Percentiles rank a stretch among this genome's conserved stretches.
These are phyloP conservation scores for Suhomyces faveliae DNA, from an alignment of 805 yeast species.

Conservation along the genomic window DNA sequence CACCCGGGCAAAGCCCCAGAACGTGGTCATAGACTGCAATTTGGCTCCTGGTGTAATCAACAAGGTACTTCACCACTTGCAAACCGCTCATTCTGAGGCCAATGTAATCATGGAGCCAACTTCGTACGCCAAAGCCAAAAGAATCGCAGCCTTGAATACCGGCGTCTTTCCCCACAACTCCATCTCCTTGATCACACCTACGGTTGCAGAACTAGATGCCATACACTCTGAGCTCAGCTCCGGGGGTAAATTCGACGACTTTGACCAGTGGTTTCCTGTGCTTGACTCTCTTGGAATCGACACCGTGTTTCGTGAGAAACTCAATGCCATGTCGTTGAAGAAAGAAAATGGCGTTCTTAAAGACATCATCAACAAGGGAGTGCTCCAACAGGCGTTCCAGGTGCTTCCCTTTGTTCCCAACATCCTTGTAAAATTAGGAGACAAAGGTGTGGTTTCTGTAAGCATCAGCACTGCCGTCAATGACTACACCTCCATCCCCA, in stretches of 20 bases:
- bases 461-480: slow-evolving; percentile 33
- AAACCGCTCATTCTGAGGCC: slow-evolving; percentile 14
- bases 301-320: slow-evolving; percentile 43
- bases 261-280: slow-evolving; percentile 71
- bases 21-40: slow-evolving; percentile 68
- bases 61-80: slow-evolving; percentile 30
- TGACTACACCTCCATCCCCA: slow-evolving; percentile 34
- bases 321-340: slow-evolving; percentile 33
- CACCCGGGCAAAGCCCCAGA: slow-evolving; percentile 40
- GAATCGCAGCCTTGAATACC: slow-evolving; percentile 38
- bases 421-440: slow-evolving; percentile 65
- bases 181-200: slow-evolving; percentile 63
- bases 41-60: slow-evolving; percentile 45
- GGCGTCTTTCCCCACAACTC: slow-evolving; percentile 48
- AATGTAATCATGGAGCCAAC: slow-evolving; percentile 73
- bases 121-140: slow-evolving; percentile 58
- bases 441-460: slow-evolving; percentile 53
- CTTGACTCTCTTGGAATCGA: slow-evolving; percentile 59
- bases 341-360: slow-evolving; percentile 20
- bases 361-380: slow-evolving; percentile 39
- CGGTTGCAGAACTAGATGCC: slow-evolving; percentile 56
- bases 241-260: slow-evolving; percentile 44
- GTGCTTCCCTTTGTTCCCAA: slow-evolving; percentile 73
- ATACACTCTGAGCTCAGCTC: slow-evolving; percentile 51
- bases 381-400: slow-evolving; percentile 65